phyloP scores from a whole-genome alignment of 495 filamentous ascomycete genomes.

The Hyphodiscus hymeniophilus region DNA sequence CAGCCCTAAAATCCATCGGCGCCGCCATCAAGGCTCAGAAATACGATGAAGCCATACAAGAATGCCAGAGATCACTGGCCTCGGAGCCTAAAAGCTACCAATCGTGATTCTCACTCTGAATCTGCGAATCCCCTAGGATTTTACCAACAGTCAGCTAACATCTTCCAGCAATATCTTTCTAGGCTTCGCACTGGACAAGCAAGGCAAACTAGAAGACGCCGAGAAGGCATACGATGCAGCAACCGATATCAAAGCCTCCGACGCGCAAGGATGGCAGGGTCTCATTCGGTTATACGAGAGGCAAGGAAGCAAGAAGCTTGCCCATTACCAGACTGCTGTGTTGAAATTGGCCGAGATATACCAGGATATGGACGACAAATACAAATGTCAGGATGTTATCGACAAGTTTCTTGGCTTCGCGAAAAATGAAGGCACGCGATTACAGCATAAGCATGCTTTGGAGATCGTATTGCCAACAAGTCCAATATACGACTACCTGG shows the following conservation, averaged over 20 bases:
- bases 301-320: constrained; percentile 58
- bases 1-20: constrained; percentile 75
- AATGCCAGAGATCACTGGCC: constrained; percentile 57
- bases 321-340: constrained; percentile 63
- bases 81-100: constrained; percentile 75
- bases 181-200: constrained; percentile 71
- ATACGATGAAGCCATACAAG: constrained; percentile 61
- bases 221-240: constrained; percentile 71
- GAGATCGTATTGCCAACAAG: constrained; percentile 68
- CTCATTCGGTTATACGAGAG: constrained; percentile 79
- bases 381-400: constrained; percentile 69
- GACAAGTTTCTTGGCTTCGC: constrained; percentile 71
- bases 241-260: constrained; percentile 41
- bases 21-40: constrained; percentile 71
- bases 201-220: constrained; percentile 57
- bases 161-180: constrained; percentile 62
- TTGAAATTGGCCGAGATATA: constrained; percentile 69
- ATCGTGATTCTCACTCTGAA: constrained; percentile 40
- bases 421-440: constrained; percentile 58
- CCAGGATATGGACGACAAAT: constrained; percentile 50
- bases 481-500: constrained; percentile 70
- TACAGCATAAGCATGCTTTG: constrained; percentile 65
- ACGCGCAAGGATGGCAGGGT: constrained; percentile 78
- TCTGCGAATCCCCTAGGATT: neutral
- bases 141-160: constrained; percentile 4